Base-by-base conservation (phyloP, 108 stramenopile species). In the Skeletonema marinoi region DNA sequence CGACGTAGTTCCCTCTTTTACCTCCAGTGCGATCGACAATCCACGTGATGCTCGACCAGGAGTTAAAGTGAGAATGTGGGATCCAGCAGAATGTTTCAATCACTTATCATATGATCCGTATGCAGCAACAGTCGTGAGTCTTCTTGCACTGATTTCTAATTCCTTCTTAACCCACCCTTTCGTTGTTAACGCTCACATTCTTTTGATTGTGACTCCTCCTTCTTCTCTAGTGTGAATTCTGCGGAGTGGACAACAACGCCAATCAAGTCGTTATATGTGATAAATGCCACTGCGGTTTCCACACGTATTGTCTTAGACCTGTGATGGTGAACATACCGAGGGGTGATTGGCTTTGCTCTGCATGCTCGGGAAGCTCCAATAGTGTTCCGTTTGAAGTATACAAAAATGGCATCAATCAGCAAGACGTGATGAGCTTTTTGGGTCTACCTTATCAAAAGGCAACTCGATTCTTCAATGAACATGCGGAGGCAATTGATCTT, bases 241-340 rank as follows among this genome's bases (percentile, higher is more conserved):
- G 83, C 17, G 38, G 60, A 8, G 71, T 77, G 16, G 75, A 80
- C 59, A 79, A 80, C 69, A 75, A 84, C 42, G 83, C 76, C 21
- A 60, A 77, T 36, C 70, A 72, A 68, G 80, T 81, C 50, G 81
- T 85, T 44, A 82, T 86, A 42, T 86, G 86, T 62, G 86, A 86
- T 33, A 60, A 65, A 17, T 86, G 86, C 60, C 76, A 86, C 65
- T 71, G 25, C 7, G 86, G 86, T 7, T 82, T 72, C 59, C 86
- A 86, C 61, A 78, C 79, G 16, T 86, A 86, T 64, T 86, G 85
- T 60, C 32, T 83, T 21, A 62, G 82, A 36, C 82, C 82, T 50
- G 82, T 86, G 12, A 83, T 86, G 78, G 81, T 82, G 3, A 83
- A 83, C 33, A 75, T 86, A 25, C 82, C 82, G 13, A 80, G 21